Evolutionary conservation across 2,329 filamentous ascomycete species (phyloP), one percentile per base, ranked within the genome.

Genomic region (Xylaria sp.): DNA sequence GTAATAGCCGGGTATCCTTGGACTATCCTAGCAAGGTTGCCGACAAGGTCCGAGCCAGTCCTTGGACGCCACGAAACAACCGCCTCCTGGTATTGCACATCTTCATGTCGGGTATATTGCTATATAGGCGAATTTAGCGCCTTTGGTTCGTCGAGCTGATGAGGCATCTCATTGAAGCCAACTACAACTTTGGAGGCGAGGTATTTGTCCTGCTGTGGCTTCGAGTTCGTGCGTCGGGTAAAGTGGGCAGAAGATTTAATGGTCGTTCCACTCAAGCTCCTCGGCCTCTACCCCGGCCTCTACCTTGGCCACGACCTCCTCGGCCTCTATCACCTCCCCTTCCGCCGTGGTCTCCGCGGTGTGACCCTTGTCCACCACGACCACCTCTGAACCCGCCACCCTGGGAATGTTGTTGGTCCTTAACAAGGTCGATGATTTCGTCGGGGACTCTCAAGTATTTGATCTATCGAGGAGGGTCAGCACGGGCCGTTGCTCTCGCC

Each of bases 401-500:
- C 76, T 93, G 90, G 36, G 65, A 64, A 78, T 93, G 91, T 81
- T 98, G 95, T 79, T 96, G 92, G 75, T 98, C 95, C 85, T 94
- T 97, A 28, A 96, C 94, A 48, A 94, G 82, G 73, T 98, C 95
- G 82, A 99, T 93, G 71, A 99, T 97, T 81, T 98, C 95, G 82
- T 99, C 95, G 62, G 95, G 94, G 2, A 99, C 93, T 76, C 95
- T 91, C 39, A 99, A 89, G 83, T 97, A 99, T 86, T 99, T 99
- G 84, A 99, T 99, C 96, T 98, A 78, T 49, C 28, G 31, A 46
- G n/a, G 13, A 62, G 36, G 70, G 63, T 80, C 52, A 79, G 76
- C 60, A 62, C 59, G 41, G 28, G 4, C 12, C 2, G 13, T 33
- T 51, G 8, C 18, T 64, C 73, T 70, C 28, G 41, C 48, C 36